A percentile compares a stretch with the other conserved stretches of the same genome.
phyloP scores from a whole-genome alignment of 345 rosid genomes.

The Microcos paniculata region DNA sequence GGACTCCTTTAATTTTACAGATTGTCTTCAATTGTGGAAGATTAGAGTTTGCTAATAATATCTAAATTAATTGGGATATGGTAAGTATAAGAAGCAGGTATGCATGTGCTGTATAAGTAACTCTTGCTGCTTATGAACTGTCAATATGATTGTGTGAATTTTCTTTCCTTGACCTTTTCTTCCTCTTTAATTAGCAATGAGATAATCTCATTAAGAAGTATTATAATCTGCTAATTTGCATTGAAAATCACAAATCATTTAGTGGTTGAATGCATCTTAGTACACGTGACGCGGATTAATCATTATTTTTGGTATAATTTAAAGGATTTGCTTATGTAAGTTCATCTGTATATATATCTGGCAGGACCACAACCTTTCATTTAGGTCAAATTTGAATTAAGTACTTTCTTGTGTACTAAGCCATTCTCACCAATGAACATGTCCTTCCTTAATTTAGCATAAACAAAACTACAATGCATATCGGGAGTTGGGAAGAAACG shows the following conservation, averaged over 20 bases:
- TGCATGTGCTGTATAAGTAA: not conserved
- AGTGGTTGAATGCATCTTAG: conserved; percentile 13
- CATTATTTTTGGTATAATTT: not conserved
- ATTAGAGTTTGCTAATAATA: not conserved
- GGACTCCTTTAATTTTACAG: not conserved
- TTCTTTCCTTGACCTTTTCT: not conserved
- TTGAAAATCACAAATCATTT: not conserved
- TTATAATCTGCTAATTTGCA: not conserved
- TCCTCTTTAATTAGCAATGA: not conserved
- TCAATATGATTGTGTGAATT: not conserved
- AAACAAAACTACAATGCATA: not conserved
- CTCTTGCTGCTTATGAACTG: conserved; percentile 9
- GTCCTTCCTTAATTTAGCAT: conserved; percentile 30
- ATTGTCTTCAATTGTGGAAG: not conserved
- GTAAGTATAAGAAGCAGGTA: not conserved
- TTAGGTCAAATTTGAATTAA: not conserved
- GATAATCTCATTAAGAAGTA: not conserved
- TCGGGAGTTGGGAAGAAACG: not conserved
- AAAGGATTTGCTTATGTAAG: not conserved
- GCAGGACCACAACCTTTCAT: conserved; percentile 12
- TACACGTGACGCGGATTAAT: conserved; percentile 24
- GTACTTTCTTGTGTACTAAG: not conserved
- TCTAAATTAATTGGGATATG: not conserved
- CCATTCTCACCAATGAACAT: conserved; percentile 6
- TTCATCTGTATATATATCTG: not conserved